Evolutionary conservation across 257 asterid species (phyloP).

Genomic region (Solanum dulcamara): DNA sequence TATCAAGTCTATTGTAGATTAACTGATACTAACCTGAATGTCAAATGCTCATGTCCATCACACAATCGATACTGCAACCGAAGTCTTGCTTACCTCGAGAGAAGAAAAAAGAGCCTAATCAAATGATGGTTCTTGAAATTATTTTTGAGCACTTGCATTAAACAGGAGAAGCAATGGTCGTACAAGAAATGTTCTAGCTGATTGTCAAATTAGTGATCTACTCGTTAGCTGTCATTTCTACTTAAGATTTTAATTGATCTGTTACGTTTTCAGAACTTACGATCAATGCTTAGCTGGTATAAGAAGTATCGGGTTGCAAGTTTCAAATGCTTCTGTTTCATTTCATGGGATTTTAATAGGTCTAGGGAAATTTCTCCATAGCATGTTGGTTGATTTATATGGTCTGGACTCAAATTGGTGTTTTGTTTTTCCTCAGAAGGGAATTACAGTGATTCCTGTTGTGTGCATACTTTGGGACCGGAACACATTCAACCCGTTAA

Average conservation of each 20-base stretch:
- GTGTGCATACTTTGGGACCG: constrained; percentile 55
- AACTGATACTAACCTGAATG: background rate
- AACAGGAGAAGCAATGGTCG: background rate
- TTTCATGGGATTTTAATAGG: background rate
- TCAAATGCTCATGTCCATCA: background rate
- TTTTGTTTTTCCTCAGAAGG: constrained; percentile 13
- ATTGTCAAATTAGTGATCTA: background rate
- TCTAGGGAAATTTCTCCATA: background rate
- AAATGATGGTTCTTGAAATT: background rate
- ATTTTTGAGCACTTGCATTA: background rate
- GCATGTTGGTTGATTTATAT: background rate
- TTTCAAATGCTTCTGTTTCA: background rate
- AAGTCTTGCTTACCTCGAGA: background rate
- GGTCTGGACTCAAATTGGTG: background rate
- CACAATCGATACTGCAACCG: background rate
- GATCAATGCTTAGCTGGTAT: background rate
- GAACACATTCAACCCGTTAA: constrained; percentile 31
- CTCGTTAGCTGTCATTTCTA: background rate
- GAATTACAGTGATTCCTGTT: constrained; percentile 56
- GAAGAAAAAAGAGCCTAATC: background rate
- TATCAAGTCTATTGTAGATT: background rate
- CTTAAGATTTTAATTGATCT: background rate
- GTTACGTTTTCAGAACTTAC: background rate
- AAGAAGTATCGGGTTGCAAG: background rate
- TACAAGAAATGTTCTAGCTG: background rate